A percentile compares a stretch with the other conserved stretches of the same genome.
phyloP scores from a whole-genome alignment of 2,329 filamentous ascomycete species.

The Pseudovirgaria hyperparasitica region DNA sequence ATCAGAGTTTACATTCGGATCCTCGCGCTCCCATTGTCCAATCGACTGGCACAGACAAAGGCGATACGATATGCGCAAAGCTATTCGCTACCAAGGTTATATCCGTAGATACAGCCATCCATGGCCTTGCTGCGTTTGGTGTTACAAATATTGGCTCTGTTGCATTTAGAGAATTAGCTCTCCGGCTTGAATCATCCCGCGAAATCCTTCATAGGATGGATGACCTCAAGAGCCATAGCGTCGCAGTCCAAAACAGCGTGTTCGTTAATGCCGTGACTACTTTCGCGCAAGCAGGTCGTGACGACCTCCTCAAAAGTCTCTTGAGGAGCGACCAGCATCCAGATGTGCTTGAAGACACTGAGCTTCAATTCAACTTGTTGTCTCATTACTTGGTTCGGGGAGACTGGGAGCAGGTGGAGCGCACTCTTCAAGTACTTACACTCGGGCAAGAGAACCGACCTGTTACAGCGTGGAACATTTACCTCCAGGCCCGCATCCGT shows the following conservation, averaged over 20 bases:
- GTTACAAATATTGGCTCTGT: constrained; percentile 60
- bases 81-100: constrained; percentile 71
- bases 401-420: constrained; percentile 40
- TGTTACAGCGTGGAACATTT: constrained; percentile 33
- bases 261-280: constrained; percentile 55
- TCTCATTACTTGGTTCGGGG: constrained; percentile 35
- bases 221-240: constrained; percentile 47
- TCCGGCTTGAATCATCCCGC: constrained; percentile 45
- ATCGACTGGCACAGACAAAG: too few species aligned
- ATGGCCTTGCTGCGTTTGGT: constrained; percentile 56
- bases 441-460: constrained; percentile 25
- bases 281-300: constrained; percentile 47
- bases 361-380: constrained; percentile 43
- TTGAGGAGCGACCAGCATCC: constrained; percentile 51
- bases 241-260: constrained; percentile 47
- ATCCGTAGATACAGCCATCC: constrained; percentile 58
- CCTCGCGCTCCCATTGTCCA: too few species aligned
- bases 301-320: constrained; percentile 37
- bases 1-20: too few species aligned
- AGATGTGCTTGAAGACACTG: constrained; percentile 44
- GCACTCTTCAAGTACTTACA: constrained; percentile 42
- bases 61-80: constrained; percentile 61
- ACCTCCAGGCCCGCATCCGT: constrained; percentile 30
- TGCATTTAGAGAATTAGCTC: constrained; percentile 64
- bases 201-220: constrained; percentile 47